phyloP scores from a whole-genome alignment of 2,329 filamentous ascomycete genomes.

The Phyllosticta ampelicida region DNA sequence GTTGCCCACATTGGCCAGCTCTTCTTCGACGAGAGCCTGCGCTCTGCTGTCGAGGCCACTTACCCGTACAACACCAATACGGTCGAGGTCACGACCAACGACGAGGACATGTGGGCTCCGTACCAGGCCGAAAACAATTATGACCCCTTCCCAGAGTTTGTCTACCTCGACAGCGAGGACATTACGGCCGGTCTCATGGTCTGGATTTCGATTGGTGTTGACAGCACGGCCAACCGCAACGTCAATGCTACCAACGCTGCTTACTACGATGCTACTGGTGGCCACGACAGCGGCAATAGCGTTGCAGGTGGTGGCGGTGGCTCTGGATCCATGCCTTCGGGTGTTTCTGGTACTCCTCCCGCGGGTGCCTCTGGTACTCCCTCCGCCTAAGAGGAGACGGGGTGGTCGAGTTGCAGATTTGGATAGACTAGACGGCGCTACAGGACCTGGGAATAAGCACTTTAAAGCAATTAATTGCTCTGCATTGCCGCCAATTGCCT shows the following conservation, averaged over 20 bases:
- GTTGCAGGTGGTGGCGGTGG: constrained; percentile 1
- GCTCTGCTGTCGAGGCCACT: constrained; percentile 38
- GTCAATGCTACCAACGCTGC: constrained; percentile 5
- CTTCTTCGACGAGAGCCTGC: constrained; percentile 53
- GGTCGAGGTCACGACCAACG: constrained; percentile 38
- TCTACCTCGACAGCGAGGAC: constrained; percentile 30
- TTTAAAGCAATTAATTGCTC: background rate
- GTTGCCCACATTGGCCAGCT: constrained; percentile 52
- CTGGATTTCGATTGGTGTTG: constrained; percentile 17
- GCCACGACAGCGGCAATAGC: constrained; percentile 9
- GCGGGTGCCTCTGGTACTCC: background rate
- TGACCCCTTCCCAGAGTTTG: constrained; percentile 48
- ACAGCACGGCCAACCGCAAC: constrained; percentile 2
- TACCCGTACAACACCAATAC: constrained; percentile 36
- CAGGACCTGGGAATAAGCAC: background rate
- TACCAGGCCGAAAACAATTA: constrained; percentile 15
- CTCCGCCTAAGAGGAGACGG: background rate
- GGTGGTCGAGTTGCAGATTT: background rate
- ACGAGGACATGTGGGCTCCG: constrained; percentile 20
- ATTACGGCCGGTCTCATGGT: constrained; percentile 22
- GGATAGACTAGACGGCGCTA: background rate
- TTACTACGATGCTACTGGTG: constrained; percentile 7
- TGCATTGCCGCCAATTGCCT: background rate
- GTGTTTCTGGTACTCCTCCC: background rate
- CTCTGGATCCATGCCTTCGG: background rate